Evolutionary conservation across 2,329 filamentous ascomycete genomes (phyloP).

Genomic region (Cladosporium sp.): DNA sequence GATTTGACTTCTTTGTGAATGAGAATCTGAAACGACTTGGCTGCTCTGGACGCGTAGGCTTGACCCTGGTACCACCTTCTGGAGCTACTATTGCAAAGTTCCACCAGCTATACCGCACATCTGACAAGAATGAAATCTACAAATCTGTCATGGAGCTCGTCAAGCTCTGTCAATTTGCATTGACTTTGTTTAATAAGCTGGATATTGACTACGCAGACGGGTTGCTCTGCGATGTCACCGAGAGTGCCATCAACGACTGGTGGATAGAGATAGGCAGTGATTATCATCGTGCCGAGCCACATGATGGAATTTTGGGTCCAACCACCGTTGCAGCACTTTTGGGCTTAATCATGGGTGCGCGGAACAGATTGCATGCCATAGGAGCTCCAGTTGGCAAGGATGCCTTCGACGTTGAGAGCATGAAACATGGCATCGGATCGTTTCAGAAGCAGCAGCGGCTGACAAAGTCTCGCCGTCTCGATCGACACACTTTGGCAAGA

Average conservation of each 20-base stretch:
- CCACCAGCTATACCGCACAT: constrained; percentile 81
- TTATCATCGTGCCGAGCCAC: constrained; percentile 86
- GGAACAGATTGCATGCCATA: constrained; percentile 81
- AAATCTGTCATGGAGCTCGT: constrained; percentile 82
- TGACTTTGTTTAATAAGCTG: constrained; percentile 83
- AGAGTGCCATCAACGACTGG: constrained; percentile 87
- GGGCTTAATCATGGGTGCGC: constrained; percentile 81
- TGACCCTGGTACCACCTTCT: constrained; percentile 74
- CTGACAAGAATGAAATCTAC: constrained; percentile 73
- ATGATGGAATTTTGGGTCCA: constrained; percentile 86
- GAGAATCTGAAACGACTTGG: constrained; percentile 89
- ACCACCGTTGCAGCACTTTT: constrained; percentile 85
- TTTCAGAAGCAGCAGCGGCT: constrained; percentile 90
- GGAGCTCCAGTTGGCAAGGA: constrained; percentile 85
- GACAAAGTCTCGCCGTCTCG: constrained; percentile 70
- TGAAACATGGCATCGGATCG: constrained; percentile 77
- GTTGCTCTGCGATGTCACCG: constrained; percentile 86
- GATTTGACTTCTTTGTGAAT: constrained; percentile 85
- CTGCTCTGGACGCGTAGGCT: constrained; percentile 82
- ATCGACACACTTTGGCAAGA: constrained; percentile 75
- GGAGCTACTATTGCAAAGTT: constrained; percentile 87
- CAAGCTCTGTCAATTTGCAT: constrained; percentile 82
- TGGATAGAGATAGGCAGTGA: constrained; percentile 92
- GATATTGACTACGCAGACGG: constrained; percentile 89
- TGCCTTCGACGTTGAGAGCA: constrained; percentile 77